Evolutionary conservation across 768 basidiomycete species (phyloP).

Genomic region (Tylopilus sp.): DNA sequence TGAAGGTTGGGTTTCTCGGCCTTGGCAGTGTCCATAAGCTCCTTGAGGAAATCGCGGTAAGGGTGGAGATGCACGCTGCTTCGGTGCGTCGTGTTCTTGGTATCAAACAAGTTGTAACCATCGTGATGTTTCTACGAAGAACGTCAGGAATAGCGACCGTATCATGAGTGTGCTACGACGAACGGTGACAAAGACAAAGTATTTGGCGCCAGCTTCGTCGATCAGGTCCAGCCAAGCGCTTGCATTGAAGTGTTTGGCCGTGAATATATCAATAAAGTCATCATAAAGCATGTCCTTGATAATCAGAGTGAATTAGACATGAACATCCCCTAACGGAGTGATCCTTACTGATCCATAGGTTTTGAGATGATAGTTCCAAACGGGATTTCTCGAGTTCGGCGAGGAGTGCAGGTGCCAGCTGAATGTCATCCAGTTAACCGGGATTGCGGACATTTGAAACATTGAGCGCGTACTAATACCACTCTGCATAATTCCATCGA

Average conservation of each 20-base stretch:
- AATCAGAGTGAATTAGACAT: neutral
- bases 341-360: slow-evolving; percentile 42
- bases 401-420: slow-evolving; percentile 41
- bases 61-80: slow-evolving; percentile 48
- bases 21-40: slow-evolving; percentile 49
- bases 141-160: neutral
- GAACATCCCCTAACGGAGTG: neutral
- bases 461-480: slow-evolving; percentile 45
- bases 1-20: slow-evolving; percentile 47
- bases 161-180: slow-evolving; percentile 17
- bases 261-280: slow-evolving; percentile 55
- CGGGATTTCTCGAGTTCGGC: slow-evolving; percentile 35
- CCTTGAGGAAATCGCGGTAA: slow-evolving; percentile 47
- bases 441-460: neutral
- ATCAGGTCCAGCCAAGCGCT: slow-evolving; percentile 54
- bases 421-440: neutral
- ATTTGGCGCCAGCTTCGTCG: slow-evolving; percentile 55
- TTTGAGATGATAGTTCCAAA: slow-evolving; percentile 47
- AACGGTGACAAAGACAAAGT: slow-evolving; percentile 56
- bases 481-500: slow-evolving; percentile 45
- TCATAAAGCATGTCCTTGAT: slow-evolving; percentile 48
- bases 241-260: slow-evolving; percentile 50
- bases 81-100: slow-evolving; percentile 49
- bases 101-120: slow-evolving; percentile 55
- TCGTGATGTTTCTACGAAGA: slow-evolving; percentile 55